Base-by-base conservation (phyloP, 495 filamentous ascomycete species). In the Hypoxylon subgilvum region DNA sequence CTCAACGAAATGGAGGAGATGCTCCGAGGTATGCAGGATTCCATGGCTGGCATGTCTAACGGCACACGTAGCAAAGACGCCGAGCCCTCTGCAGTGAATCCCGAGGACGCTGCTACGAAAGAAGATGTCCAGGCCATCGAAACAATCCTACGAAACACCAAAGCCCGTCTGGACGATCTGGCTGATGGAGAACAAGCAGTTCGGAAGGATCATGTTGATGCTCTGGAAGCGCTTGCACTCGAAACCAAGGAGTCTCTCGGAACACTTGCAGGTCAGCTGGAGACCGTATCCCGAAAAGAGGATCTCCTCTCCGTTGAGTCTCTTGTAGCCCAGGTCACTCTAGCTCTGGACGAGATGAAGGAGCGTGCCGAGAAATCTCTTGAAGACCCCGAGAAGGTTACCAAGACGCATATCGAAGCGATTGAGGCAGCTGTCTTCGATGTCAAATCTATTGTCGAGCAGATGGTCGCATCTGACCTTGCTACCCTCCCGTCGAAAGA, bases 81-180 rank as follows among this genome's bases (percentile, higher is more conserved):
- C 14, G 45, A 65, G 6, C 56, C 36, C 32, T 48, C 23, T 17
- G 35, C 63, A 63, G 13, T 82, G 16, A 76, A 58, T 22, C 34
- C 43, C 6, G 69, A 72, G 21, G 64, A 77, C 45, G 30, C 67
- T 2, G 84, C 84, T 17, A 81, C 79, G 18, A 86, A 82, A 67
- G 88, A 93, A 52, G 91, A 96, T 61, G 88, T 88, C 2, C 84
- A 91, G 52, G 89, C 87, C n/a, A 91, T 97, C 49, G 91, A 96
- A 69, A 91, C 86, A 0, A 81, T 97, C 38, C 81, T 97, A 17
- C 82, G 86, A 40, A 92, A 91, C 66, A 90, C 89, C 14, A 96
- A 95, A 62, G 82, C 86, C 7, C 86, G 88, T 41, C 76, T 96
- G 32, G 92, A 96, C 27, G 90, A 91, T 25, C 74, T 94, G 35